Evolutionary conservation across 352 stramenopile genomes (phyloP).

Genomic region (Phytophthora tentaculata): DNA sequence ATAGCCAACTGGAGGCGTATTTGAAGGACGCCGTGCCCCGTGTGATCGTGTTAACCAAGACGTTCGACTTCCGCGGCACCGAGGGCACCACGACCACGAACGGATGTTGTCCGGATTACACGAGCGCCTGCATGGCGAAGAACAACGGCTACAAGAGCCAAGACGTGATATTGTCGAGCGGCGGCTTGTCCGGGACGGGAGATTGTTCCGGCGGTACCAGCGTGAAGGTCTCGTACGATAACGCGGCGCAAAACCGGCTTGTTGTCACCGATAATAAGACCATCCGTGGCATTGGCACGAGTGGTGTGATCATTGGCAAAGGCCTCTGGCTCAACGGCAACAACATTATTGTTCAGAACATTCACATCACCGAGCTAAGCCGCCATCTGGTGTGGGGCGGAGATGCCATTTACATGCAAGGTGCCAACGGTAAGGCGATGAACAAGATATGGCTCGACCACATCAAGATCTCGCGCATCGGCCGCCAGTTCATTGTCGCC

Average conservation of each 20-base stretch:
- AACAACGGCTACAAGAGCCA: slow-evolving; percentile 53
- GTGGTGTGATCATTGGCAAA: slow-evolving; percentile 50
- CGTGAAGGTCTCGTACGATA: slow-evolving; percentile 32
- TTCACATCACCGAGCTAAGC: slow-evolving; percentile 62
- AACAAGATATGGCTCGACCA: slow-evolving; percentile 59
- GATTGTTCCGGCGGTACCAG: slow-evolving; percentile 40
- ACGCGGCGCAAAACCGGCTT: slow-evolving; percentile 34
- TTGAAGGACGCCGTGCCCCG: slow-evolving; percentile 1
- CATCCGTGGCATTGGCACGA: slow-evolving; percentile 45
- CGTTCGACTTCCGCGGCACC: slow-evolving; percentile 46
- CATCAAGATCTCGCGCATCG: slow-evolving; percentile 45
- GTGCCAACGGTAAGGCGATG: slow-evolving; percentile 26
- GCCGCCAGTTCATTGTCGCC: slow-evolving; percentile 44
- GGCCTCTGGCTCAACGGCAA: slow-evolving; percentile 39
- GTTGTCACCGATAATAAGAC: slow-evolving; percentile 48
- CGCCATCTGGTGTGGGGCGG: slow-evolving; percentile 48
- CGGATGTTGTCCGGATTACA: slow-evolving; percentile 40
- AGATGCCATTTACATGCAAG: slow-evolving; percentile 38
- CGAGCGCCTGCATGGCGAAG: slow-evolving; percentile 42
- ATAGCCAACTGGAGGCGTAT: background rate
- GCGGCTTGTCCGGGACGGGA: slow-evolving; percentile 51
- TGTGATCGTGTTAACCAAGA: slow-evolving; percentile 48
- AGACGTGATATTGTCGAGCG: slow-evolving; percentile 48
- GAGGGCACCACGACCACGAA: slow-evolving; percentile 43
- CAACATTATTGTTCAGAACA: slow-evolving; percentile 61